Evolutionary conservation across 2,329 filamentous ascomycete genomes (phyloP).

Genomic region (Orbilia blumenaviensis): DNA sequence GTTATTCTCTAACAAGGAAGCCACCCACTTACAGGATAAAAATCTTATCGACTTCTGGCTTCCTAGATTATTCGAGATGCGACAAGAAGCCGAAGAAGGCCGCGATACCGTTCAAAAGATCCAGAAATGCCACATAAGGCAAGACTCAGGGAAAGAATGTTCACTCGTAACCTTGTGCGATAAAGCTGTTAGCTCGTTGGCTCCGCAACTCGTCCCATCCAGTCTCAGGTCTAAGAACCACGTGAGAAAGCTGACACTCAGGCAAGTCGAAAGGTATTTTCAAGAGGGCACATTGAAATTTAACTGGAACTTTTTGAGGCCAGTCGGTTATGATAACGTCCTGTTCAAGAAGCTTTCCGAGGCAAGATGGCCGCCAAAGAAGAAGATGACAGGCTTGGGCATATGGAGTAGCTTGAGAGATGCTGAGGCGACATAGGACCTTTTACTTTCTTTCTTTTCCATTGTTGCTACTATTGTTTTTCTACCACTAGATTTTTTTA

Average conservation of each 20-base stretch:
- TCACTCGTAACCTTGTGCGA: not conserved
- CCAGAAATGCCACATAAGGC: not conserved
- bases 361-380: constrained; percentile 13
- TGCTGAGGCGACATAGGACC: no score
- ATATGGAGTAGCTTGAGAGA: not conserved
- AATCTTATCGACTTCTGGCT: constrained; percentile 33
- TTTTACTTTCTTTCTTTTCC: no score
- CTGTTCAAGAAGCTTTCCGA: not conserved
- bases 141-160: no score
- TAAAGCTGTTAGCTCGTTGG: not conserved
- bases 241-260: not conserved
- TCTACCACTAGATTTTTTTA: no score
- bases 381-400: not conserved
- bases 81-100: not conserved
- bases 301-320: constrained; percentile 37
- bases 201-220: constrained; percentile 13
- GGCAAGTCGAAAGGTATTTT: constrained; percentile 12
- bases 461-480: no score
- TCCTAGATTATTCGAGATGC: constrained; percentile 7
- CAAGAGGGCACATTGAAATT: constrained; percentile 11
- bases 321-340: constrained; percentile 16
- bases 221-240: not conserved
- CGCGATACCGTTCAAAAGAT: not conserved
- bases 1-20: constrained; percentile 15
- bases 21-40: not conserved